Evolutionary conservation across 73 alveolate species (phyloP), one percentile per base, ranked within the genome.

Genomic region (Stentor coeruleus): DNA sequence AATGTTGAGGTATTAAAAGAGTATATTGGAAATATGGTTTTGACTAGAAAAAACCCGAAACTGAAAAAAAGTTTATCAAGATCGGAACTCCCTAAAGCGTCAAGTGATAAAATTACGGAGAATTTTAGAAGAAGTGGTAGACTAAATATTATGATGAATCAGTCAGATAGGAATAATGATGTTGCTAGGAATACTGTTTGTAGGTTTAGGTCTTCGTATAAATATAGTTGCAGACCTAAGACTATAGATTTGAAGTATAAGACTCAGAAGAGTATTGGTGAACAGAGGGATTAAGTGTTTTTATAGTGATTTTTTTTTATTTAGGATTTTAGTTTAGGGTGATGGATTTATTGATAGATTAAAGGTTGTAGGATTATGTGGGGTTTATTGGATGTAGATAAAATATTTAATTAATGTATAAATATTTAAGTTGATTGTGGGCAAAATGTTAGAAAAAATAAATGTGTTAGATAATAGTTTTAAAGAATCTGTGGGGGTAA

Each of bases 1-100:
- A 81, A 3, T 81, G 35, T 81, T 39, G 86, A 81, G 42, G 49
- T 35, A n/a, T 20, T 81, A 0, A 81, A 74, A 59, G 80, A 81
- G n/a, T 20, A 28, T 40, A 66, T 66, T 66, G 20, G 20, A 11
- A 49, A 49, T 49, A 11, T 11, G 6, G 28, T 6, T 20, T 11
- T 11, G 66, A 11, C 20, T 49, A 49, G 20, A 49, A 49, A 49
- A 20, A 11, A 11, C 66, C n/a, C n/a, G n/a, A 49, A 49, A 20
- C 6, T 49, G 6, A 49, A 20, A 20, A 49, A 49, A 49, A 49
- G 66, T 49, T 20, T 11, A 11, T 49, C 66, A 49, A 49, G 20
- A 49, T 6, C 20, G 6, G 66, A 49, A 20, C 20, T 49, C 20
- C 66, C 6, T 6, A 49, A 20, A 49, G 28, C 20, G 20, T 20